phyloP scores from a whole-genome alignment of 805 yeast species.

The Lipomyces lipofer region DNA sequence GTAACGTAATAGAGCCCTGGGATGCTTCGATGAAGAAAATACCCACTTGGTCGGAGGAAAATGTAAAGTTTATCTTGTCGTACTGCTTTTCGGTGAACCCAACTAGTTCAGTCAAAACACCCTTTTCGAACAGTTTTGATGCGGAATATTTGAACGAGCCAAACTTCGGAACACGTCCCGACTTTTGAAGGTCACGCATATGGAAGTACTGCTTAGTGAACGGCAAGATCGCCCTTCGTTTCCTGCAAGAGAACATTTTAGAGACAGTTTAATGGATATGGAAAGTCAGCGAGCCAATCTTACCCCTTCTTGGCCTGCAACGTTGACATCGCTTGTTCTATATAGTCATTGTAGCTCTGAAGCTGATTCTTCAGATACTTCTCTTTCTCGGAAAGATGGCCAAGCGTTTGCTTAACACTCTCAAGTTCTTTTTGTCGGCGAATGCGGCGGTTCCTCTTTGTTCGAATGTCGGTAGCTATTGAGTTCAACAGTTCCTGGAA shows the following conservation, averaged over 20 bases:
- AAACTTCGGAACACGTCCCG: constrained; percentile 60
- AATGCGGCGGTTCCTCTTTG: constrained; percentile 54
- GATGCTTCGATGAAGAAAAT: constrained; percentile 73
- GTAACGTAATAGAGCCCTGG: constrained; percentile 60
- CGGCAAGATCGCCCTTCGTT: constrained; percentile 41
- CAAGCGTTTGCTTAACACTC: constrained; percentile 48
- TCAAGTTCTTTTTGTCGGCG: constrained; percentile 50
- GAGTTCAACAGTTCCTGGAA: constrained; percentile 80
- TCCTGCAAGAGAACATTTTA: constrained; percentile 10
- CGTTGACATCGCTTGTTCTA: constrained; percentile 52
- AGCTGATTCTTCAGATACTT: constrained; percentile 46
- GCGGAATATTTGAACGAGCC: constrained; percentile 79
- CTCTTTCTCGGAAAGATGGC: constrained; percentile 49
- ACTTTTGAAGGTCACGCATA: constrained; percentile 65
- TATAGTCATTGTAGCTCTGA: constrained; percentile 48
- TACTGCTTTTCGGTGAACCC: constrained; percentile 53
- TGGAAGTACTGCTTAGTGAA: constrained; percentile 78
- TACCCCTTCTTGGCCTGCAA: constrained; percentile 46
- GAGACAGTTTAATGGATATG: not conserved
- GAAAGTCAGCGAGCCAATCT: constrained; percentile 34
- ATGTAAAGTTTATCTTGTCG: constrained; percentile 70
- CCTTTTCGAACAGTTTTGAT: constrained; percentile 70
- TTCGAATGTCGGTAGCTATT: constrained; percentile 74
- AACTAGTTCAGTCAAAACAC: constrained; percentile 59
- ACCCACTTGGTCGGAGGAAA: constrained; percentile 73